These are phyloP conservation scores for Benincasa hispida DNA, from an alignment of 306 rosid species.

Conservation along the genomic window DNA sequence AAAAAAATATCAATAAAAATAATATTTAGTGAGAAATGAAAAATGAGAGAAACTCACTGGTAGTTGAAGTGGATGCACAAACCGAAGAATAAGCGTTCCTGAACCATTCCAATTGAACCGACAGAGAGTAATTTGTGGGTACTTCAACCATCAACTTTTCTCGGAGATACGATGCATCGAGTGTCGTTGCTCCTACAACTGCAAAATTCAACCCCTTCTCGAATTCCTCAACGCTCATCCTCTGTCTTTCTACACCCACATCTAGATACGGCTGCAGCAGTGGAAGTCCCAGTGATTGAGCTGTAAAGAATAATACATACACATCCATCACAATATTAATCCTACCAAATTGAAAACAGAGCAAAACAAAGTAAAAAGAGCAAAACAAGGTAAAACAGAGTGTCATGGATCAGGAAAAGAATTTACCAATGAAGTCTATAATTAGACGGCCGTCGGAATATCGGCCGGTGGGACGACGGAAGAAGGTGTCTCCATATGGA, in stretches of 20 bases:
- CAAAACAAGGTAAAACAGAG: neutral
- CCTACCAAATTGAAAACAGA: too few species aligned
- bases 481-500: conserved; percentile 24
- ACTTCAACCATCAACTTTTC: conserved; percentile 5
- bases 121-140: conserved; percentile 20
- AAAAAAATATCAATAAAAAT: too few species aligned
- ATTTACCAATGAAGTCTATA: neutral
- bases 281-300: conserved; percentile 36
- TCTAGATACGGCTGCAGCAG: conserved; percentile 21
- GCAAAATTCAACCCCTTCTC: conserved; percentile 23
- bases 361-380: too few species aligned
- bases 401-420: neutral
- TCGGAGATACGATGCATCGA: conserved; percentile 17
- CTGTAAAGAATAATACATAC: conserved; percentile 5
- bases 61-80: conserved; percentile 18
- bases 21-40: too few species aligned
- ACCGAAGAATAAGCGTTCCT: conserved; percentile 15
- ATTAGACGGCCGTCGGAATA: neutral
- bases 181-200: conserved; percentile 45
- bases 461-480: conserved; percentile 17
- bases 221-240: neutral
- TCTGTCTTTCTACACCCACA: neutral
- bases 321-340: too few species aligned
- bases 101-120: conserved; percentile 41
- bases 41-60: conserved; percentile 9